Percentiles rank a stretch among this genome's conserved stretches.
These are phyloP conservation scores for Bolboschoenoplectus hybrid DNA, from an alignment of 202 grass and related monocot species.

Conservation along the genomic window DNA sequence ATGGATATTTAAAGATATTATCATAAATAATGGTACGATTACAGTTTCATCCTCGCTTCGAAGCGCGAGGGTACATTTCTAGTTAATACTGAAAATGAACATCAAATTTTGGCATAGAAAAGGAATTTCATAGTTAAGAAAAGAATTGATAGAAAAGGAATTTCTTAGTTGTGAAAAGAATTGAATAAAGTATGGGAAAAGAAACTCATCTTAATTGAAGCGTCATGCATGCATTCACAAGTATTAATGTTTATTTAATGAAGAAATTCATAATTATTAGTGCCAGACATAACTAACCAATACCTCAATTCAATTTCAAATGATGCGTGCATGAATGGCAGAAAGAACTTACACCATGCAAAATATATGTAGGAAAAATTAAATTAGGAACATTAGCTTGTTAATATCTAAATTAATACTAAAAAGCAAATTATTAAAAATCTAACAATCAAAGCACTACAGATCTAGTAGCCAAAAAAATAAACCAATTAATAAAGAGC, in stretches of 20 bases:
- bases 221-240: not conserved
- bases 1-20: too few relatives aligned
- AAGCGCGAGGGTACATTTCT: too few relatives aligned
- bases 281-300: not conserved
- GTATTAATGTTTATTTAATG: not conserved
- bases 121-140: not conserved
- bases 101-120: not conserved
- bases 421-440: slow-evolving; percentile 9
- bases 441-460: slow-evolving; percentile 1
- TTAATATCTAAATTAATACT: not conserved
- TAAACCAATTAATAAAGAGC: not conserved
- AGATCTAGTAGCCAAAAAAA: slow-evolving; percentile 9
- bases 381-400: not conserved
- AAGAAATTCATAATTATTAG: not conserved
- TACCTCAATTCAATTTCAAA: slow-evolving; percentile 12
- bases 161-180: not conserved
- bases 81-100: too few relatives aligned
- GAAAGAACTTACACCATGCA: not conserved
- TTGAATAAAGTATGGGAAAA: not conserved
- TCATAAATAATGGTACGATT: too few relatives aligned
- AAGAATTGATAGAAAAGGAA: not conserved
- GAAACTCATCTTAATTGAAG: not conserved
- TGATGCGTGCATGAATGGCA: not conserved
- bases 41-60: too few relatives aligned
- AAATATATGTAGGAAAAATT: not conserved